Evolutionary conservation across 1,284 basidiomycete species (phyloP), one percentile per base, ranked within the genome.

Genomic region (Tylopilus sp.): DNA sequence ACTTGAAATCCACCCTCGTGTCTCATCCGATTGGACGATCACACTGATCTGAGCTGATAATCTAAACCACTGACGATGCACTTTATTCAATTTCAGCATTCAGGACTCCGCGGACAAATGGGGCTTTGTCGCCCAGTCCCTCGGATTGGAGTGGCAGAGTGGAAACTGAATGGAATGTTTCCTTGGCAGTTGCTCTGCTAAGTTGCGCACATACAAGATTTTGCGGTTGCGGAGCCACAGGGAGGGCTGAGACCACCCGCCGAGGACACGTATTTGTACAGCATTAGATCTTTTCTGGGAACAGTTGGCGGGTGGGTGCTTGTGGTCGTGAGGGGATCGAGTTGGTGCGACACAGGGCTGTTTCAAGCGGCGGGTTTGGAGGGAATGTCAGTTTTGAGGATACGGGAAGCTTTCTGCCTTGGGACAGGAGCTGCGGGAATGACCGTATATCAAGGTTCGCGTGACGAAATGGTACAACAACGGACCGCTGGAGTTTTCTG

Each of bases 401-500:
- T 71, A 18, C 86, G 75, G 55, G 82, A 87, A 4, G 75, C 71
- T 63, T 92, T 92, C 16, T 81, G 84, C 60, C 80, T 84, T 29
- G 90, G 89, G 23, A 76, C 68, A 6, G 90, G 90, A 2, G 91
- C 91, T 92, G 29, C 16, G 21, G n/a, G 29, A 39, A 44, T 43
- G 23, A 40, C 33, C 2, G 23, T 21, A 34, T 59, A 23, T 13
- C 51, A 37, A 39, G 29, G 16, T 52, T 53, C 51, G 13, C 42
- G 16, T 31, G 36, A 44, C 42, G 51, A 48, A 46, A 44, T 31
- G 25, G 13, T 36, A 44, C 23, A 3, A 43, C 18, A 16, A 66
- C 78, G 42, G 55, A 93, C 95, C 95, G 61, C 96, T 95, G 8
- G 76, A 75, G 66, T 99, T 99, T 67, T 97, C 93, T 0, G 92